Conservation (phyloP, 2,329 filamentous ascomycete species). For the Ophiostoma himal-ulmi region DNA sequence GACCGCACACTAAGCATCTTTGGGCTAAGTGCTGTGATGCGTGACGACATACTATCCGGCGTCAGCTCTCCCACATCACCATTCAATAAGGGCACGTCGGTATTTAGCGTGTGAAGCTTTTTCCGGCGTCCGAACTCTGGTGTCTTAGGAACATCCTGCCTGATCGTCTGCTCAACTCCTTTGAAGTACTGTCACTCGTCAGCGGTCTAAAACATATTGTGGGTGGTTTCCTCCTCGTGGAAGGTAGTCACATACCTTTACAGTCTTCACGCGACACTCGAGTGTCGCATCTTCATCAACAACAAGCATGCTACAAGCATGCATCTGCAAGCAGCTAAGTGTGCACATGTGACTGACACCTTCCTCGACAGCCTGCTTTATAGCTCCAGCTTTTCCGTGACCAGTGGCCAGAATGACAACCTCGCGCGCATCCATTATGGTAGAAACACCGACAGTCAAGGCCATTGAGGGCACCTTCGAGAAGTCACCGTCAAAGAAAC, state of each 20-base stretch:
- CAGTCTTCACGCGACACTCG: constrained; percentile 59
- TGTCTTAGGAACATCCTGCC: background rate
- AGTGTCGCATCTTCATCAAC: constrained; percentile 65
- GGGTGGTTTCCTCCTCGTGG: background rate
- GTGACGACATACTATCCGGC: constrained; percentile 23
- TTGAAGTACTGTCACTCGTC: constrained; percentile 47
- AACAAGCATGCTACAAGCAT: constrained; percentile 65
- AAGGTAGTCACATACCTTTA: constrained; percentile 32
- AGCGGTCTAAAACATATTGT: background rate
- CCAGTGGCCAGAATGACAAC: constrained; percentile 69
- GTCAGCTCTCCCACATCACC: constrained; percentile 17
- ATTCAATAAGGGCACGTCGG: background rate
- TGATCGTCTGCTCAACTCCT: constrained; percentile 43
- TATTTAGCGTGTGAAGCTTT: constrained; percentile 10
- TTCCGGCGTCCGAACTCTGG: background rate
- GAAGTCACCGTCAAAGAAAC: constrained; percentile 63
- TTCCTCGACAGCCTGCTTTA: constrained; percentile 66
- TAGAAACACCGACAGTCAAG: constrained; percentile 54
- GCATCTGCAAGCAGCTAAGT: constrained; percentile 64
- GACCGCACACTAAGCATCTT: constrained; percentile 19
- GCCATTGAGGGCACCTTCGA: constrained; percentile 62
- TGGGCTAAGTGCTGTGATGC: constrained; percentile 15
- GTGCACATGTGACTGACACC: constrained; percentile 78
- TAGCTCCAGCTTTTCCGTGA: constrained; percentile 62
- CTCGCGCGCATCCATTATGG: constrained; percentile 62